Evolutionary conservation across 768 basidiomycete species (phyloP).

Genomic region (Royoungia palumana): DNA sequence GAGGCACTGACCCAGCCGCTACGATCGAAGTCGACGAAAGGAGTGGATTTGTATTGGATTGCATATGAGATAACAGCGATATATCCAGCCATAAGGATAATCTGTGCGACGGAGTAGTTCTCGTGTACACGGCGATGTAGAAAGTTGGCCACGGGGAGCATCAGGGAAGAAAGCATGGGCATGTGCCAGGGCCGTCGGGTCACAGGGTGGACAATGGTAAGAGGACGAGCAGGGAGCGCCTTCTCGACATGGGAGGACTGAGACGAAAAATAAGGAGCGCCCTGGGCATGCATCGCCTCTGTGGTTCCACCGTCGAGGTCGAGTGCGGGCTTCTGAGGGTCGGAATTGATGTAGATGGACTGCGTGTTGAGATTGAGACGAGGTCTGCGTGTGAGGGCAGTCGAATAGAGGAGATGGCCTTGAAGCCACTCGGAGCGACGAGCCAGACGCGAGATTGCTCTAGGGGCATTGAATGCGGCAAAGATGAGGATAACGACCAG

Average conservation of each 20-base stretch:
- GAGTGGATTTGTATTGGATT: constrained; percentile 47
- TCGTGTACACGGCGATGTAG: constrained; percentile 44
- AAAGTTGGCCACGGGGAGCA: constrained; percentile 41
- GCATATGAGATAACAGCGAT: constrained; percentile 42
- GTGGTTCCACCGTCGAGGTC: constrained; percentile 16
- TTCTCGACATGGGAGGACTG: constrained; percentile 12
- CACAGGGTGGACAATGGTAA: background rate
- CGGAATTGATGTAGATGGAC: constrained; percentile 14
- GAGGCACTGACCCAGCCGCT: constrained; percentile 52
- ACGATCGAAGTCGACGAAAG: constrained; percentile 49
- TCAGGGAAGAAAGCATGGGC: constrained; percentile 37
- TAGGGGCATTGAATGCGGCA: constrained; percentile 46
- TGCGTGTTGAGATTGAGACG: constrained; percentile 12
- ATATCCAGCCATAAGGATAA: constrained; percentile 45
- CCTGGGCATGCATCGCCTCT: constrained; percentile 10
- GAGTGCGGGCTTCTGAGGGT: constrained; percentile 8
- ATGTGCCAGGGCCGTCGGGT: constrained; percentile 29
- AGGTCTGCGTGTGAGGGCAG: constrained; percentile 3
- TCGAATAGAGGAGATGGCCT: constrained; percentile 44
- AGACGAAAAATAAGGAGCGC: background rate
- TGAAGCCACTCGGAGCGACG: constrained; percentile 47
- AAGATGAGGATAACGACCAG: constrained; percentile 39
- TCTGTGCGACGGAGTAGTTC: constrained; percentile 52
- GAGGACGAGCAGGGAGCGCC: constrained; percentile 11
- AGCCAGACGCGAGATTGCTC: constrained; percentile 50